Evolutionary conservation across 345 rosid genomes (phyloP).

Genomic region (Pistacia vera): DNA sequence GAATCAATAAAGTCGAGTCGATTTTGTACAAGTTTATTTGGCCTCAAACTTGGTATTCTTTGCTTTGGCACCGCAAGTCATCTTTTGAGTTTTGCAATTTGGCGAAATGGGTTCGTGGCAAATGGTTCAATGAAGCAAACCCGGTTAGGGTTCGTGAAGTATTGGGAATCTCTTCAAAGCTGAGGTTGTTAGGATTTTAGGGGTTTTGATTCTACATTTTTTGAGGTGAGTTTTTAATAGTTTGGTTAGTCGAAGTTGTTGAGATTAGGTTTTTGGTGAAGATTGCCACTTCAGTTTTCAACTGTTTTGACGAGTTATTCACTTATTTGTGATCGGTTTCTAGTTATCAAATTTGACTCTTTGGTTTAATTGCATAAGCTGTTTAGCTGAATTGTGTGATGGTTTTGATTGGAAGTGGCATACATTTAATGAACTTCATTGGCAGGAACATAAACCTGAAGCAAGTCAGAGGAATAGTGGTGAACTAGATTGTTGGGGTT

Average conservation of each 20-base stretch:
- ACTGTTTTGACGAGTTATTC: background rate
- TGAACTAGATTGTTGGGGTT: background rate
- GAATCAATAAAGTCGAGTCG: constrained; percentile 16
- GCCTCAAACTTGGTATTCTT: constrained; percentile 2
- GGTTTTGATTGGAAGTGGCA: background rate
- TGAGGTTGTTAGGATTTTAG: constrained; percentile 14
- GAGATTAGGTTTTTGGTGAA: constrained; percentile 11
- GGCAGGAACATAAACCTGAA: background rate
- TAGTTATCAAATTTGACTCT: background rate
- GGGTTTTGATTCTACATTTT: background rate
- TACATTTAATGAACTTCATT: background rate
- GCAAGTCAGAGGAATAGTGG: background rate
- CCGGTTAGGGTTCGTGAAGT: constrained; percentile 21
- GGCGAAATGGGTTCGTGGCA: constrained; percentile 14
- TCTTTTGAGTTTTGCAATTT: constrained; percentile 22
- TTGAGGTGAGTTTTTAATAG: constrained; percentile 16
- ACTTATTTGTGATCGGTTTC: background rate
- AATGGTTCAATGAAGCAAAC: constrained; percentile 7
- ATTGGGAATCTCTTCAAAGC: constrained; percentile 11
- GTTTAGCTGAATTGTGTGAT: background rate
- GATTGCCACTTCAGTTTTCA: background rate
- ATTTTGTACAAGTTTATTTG: background rate
- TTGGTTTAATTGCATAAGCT: background rate
- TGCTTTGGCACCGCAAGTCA: background rate
- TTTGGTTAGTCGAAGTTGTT: constrained; percentile 15